These are phyloP conservation scores for sorghum (Sorghum bicolor) DNA, from an alignment of 176 grass and related monocot species.

Conservation along the genomic window DNA sequence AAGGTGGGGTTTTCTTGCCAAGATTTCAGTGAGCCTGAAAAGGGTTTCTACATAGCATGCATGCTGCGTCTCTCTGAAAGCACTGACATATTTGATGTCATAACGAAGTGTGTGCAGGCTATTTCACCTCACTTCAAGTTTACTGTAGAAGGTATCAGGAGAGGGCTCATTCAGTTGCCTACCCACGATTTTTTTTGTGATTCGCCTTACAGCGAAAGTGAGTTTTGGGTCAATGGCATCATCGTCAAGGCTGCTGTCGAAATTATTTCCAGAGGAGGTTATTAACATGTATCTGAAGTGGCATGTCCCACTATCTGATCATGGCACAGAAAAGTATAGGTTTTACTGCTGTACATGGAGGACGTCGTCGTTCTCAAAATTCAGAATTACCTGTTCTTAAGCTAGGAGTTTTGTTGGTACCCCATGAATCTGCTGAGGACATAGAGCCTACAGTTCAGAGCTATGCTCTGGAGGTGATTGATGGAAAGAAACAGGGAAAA, in stretches of 20 bases:
- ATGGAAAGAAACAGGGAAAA: neutral
- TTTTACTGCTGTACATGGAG: neutral
- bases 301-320: neutral
- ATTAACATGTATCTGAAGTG: neutral
- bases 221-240: neutral
- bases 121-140: neutral
- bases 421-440: neutral
- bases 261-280: neutral
- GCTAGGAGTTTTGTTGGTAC: neutral
- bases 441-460: neutral
- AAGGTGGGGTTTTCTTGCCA: neutral
- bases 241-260: neutral
- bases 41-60: neutral
- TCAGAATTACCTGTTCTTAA: neutral
- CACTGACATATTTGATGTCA: neutral
- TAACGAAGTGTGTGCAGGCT: too few species aligned
- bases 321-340: neutral
- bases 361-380: neutral
- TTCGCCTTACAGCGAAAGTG: neutral
- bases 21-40: neutral
- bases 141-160: neutral
- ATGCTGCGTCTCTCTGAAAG: slow-evolving; percentile 9
- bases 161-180: neutral
- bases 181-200: slow-evolving; percentile 21
- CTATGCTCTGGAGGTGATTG: slow-evolving; percentile 14